These are phyloP conservation scores for Botrytis deweyae DNA, from an alignment of 2,329 filamentous ascomycete species.

Conservation along the genomic window DNA sequence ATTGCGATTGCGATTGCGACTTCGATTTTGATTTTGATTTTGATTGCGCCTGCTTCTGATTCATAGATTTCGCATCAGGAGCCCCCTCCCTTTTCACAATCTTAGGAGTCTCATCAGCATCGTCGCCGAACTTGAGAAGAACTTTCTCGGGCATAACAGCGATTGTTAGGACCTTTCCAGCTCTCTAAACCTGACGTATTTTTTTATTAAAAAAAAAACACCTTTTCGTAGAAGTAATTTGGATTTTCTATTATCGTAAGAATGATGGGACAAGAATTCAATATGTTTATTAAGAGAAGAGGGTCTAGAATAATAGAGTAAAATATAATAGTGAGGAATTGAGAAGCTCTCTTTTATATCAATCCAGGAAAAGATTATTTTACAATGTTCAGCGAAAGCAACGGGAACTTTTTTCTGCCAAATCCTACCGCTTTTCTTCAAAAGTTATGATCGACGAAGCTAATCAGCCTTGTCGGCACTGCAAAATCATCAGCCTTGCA, in stretches of 20 bases:
- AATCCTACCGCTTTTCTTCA: not conserved
- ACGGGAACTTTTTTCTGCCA: slow-evolving; percentile 3
- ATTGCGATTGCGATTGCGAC: slow-evolving; percentile 22
- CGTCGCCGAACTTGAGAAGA: slow-evolving; percentile 42
- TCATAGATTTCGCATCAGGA: slow-evolving; percentile 21
- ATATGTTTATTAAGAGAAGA: not conserved
- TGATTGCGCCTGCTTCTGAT: slow-evolving; percentile 27
- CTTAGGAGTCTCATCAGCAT: slow-evolving; percentile 22
- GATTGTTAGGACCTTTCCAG: not conserved
- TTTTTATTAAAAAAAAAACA: not conserved
- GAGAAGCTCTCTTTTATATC: not conserved
- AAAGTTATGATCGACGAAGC: not conserved
- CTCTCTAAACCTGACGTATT: not conserved
- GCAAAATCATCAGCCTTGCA: not conserved
- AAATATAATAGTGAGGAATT: not conserved
- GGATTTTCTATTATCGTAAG: not conserved
- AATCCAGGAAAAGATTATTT: not conserved
- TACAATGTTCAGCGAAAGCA: not conserved
- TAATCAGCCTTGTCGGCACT: slow-evolving; percentile 2
- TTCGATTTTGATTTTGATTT: slow-evolving; percentile 9
- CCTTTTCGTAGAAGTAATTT: not conserved
- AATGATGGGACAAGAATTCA: no score
- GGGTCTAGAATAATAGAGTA: not conserved
- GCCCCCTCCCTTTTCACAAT: not conserved
- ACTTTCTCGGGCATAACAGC: slow-evolving; percentile 45